Conservation (phyloP, 164 flowering plant genomes). For the Piper longum region DNA sequence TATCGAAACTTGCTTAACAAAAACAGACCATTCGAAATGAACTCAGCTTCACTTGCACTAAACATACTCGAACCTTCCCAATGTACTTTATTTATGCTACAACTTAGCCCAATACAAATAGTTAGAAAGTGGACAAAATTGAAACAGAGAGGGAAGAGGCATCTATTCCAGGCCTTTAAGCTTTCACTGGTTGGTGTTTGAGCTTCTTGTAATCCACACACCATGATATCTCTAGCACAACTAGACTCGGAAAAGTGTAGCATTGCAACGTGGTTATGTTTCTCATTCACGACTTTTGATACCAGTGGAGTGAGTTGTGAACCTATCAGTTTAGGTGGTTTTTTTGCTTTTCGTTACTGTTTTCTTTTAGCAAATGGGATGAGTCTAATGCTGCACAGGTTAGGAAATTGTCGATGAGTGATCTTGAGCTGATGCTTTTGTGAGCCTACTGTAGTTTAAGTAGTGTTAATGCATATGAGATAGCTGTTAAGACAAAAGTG, state of each 20-base stretch:
- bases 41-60: no score
- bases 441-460: no score
- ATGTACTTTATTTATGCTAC: slow-evolving; percentile 14
- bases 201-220: neutral
- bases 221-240: neutral
- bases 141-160: slow-evolving; percentile 17
- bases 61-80: neutral
- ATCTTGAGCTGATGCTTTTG: no score
- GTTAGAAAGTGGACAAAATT: slow-evolving; percentile 26
- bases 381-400: no score
- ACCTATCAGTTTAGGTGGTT: neutral
- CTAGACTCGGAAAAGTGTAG: neutral
- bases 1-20: no score
- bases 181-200: neutral
- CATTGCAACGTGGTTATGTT: neutral
- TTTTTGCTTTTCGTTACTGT: neutral
- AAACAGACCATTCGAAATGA: no score
- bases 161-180: neutral
- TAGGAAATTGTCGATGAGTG: no score
- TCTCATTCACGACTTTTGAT: neutral
- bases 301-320: neutral
- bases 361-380: no score
- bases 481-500: no score
- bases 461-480: no score
- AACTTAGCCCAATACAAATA: slow-evolving; percentile 31